Percentiles rank a stretch among this genome's conserved stretches.
phyloP scores from a whole-genome alignment of 176 grass and related monocot genomes.

The Leersia perrieri region DNA sequence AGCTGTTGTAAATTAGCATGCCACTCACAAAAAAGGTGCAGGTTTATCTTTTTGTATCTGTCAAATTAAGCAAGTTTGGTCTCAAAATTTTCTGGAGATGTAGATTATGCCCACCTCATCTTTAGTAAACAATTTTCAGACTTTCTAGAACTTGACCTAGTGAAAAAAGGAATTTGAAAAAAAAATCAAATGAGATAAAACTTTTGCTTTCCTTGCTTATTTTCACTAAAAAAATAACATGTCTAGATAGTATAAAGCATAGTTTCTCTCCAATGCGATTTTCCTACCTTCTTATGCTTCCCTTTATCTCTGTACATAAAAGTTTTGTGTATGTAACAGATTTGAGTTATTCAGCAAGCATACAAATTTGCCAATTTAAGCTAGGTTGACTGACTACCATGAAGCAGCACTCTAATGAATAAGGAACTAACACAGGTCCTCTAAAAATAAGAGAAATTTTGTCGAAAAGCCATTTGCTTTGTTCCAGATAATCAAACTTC shows the following conservation, averaged over 20 bases:
- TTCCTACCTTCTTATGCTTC: neutral
- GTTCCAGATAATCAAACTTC: neutral
- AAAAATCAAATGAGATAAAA: neutral
- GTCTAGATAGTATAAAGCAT: neutral
- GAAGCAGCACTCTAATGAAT: slow-evolving; percentile 1
- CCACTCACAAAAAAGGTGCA: neutral
- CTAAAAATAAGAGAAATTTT: slow-evolving; percentile 5
- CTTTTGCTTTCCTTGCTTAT: neutral
- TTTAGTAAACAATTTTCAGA: neutral
- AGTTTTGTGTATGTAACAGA: slow-evolving; percentile 6
- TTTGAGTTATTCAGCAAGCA: neutral
- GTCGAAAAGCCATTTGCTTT: neutral
- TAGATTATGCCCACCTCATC: no score
- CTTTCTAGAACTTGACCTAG: neutral
- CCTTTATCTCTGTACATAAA: neutral
- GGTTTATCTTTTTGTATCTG: neutral
- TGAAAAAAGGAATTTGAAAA: neutral
- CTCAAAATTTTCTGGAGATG: neutral
- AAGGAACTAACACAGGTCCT: neutral
- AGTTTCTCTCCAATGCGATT: neutral
- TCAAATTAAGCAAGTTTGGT: neutral
- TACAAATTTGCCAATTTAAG: neutral
- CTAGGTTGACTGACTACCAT: neutral
- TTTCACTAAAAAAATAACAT: neutral
- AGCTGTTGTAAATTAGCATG: neutral